A percentile compares a stretch with the other conserved stretches of the same genome.
Evolutionary conservation across 768 basidiomycete species (phyloP).

Genomic region (Russula abietina): DNA sequence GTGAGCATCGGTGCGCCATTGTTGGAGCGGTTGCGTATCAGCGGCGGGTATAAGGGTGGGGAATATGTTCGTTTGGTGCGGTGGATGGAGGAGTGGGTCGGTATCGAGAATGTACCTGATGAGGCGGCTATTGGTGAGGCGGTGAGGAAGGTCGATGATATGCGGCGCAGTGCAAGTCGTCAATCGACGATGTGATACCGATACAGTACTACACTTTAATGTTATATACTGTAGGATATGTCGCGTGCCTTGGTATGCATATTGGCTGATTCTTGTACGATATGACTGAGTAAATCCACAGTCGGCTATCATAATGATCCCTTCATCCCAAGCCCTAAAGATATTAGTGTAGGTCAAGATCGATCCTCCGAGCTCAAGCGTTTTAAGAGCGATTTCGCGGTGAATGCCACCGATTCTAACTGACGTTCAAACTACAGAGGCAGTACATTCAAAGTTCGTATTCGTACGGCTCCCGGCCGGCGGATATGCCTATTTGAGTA

Average conservation of each 20-base stretch:
- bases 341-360: too few relatives aligned
- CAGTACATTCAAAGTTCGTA: too few relatives aligned
- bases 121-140: conserved; percentile 26
- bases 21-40: conserved; percentile 40
- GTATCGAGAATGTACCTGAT: conserved; percentile 25
- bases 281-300: neutral
- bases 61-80: conserved; percentile 27
- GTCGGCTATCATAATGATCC: too few relatives aligned
- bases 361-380: too few relatives aligned
- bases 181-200: neutral
- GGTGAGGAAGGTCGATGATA: conserved; percentile 10
- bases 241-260: neutral
- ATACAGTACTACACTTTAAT: too few relatives aligned
- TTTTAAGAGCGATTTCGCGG: too few relatives aligned
- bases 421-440: too few relatives aligned
- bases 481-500: too few relatives aligned
- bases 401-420: too few relatives aligned
- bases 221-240: neutral
- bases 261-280: neutral
- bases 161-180: conserved; percentile 37
- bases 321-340: too few relatives aligned
- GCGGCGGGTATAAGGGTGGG: neutral
- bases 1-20: conserved; percentile 56
- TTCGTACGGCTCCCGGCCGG: too few relatives aligned
- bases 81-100: conserved; percentile 32